Evolutionary conservation across 352 stramenopile species (phyloP).

Genomic region (Phytophthora sojae): DNA sequence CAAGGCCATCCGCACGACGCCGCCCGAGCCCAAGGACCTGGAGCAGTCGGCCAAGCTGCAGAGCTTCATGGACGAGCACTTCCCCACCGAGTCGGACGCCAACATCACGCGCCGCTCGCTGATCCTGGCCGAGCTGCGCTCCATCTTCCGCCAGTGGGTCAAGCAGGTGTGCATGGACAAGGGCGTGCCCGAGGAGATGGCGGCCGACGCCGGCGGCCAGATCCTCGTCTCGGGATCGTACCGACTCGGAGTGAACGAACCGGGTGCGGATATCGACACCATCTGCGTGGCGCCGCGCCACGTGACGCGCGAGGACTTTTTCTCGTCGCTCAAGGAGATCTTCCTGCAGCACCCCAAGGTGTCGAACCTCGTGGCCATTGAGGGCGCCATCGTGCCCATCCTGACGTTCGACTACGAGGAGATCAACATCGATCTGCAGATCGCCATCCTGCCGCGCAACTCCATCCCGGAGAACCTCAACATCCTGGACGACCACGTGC

Average conservation of each 20-base stretch:
- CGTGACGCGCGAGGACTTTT: conserved; percentile 97
- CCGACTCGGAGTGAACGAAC: conserved; percentile 96
- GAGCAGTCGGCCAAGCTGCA: conserved; percentile 87
- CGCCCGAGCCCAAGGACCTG: conserved; percentile 82
- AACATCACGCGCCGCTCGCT: conserved; percentile 90
- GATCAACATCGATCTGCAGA: conserved; percentile 99
- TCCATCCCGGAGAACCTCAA: conserved; percentile 92
- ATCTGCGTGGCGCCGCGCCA: conserved; percentile 97
- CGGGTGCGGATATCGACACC: conserved; percentile 97
- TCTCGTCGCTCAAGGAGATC: conserved; percentile 92
- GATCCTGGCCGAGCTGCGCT: conserved; percentile 85
- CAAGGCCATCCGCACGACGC: conserved; percentile 89
- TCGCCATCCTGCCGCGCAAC: conserved; percentile 94
- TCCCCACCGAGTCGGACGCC: conserved; percentile 73
- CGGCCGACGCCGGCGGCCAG: conserved; percentile 84
- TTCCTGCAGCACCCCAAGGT: conserved; percentile 95
- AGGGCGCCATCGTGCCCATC: conserved; percentile 96
- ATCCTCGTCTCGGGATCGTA: conserved; percentile 95
- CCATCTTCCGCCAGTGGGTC: conserved; percentile 89
- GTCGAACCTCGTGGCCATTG: conserved; percentile 81
- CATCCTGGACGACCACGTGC: conserved; percentile 91
- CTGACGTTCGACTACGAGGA: conserved; percentile 99
- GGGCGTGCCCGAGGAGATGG: conserved; percentile 87
- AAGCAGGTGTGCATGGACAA: conserved; percentile 86
- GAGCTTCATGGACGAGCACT: conserved; percentile 83